Evolutionary conservation across 1,284 basidiomycete species (phyloP).

Genomic region (Pterula multifida): DNA sequence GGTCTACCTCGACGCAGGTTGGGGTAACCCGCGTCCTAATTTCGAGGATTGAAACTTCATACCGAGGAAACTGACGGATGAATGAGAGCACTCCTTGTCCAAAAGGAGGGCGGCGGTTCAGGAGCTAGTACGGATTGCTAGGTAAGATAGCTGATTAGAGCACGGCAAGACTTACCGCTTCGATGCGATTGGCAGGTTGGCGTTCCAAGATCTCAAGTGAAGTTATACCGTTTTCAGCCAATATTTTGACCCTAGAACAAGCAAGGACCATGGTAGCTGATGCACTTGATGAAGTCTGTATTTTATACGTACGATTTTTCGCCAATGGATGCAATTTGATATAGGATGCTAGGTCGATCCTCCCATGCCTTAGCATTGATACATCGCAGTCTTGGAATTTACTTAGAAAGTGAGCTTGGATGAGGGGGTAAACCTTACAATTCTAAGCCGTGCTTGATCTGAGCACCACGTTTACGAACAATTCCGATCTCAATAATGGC

Average conservation of each 20-base stretch:
- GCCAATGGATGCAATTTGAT: slow-evolving; percentile 72
- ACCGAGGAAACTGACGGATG: slow-evolving; percentile 53
- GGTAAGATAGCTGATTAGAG: neutral
- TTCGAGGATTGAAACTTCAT: slow-evolving; percentile 39
- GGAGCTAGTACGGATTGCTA: slow-evolving; percentile 40
- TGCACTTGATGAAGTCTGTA: too few species aligned
- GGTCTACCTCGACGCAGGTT: slow-evolving; percentile 43
- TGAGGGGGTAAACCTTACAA: slow-evolving; percentile 32
- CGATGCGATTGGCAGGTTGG: slow-evolving; percentile 47
- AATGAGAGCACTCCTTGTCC: slow-evolving; percentile 53
- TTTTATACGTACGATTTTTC: slow-evolving; percentile 77
- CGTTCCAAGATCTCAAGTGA: slow-evolving; percentile 45
- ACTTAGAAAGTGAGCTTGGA: slow-evolving; percentile 4
- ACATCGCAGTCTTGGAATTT: slow-evolving; percentile 47
- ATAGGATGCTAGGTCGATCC: slow-evolving; percentile 64
- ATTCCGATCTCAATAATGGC: slow-evolving; percentile 65
- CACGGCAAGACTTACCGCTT: slow-evolving; percentile 31
- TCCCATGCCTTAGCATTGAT: slow-evolving; percentile 78
- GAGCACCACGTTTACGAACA: slow-evolving; percentile 43
- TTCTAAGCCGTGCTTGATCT: slow-evolving; percentile 61
- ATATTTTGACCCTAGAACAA: slow-evolving; percentile 32
- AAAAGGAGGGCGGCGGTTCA: slow-evolving; percentile 65
- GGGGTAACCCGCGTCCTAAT: slow-evolving; percentile 22
- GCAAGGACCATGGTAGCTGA: too few species aligned
- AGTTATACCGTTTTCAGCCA: slow-evolving; percentile 60